Evolutionary conservation across 306 rosid species (phyloP).

Genomic region (Quercus cerris): DNA sequence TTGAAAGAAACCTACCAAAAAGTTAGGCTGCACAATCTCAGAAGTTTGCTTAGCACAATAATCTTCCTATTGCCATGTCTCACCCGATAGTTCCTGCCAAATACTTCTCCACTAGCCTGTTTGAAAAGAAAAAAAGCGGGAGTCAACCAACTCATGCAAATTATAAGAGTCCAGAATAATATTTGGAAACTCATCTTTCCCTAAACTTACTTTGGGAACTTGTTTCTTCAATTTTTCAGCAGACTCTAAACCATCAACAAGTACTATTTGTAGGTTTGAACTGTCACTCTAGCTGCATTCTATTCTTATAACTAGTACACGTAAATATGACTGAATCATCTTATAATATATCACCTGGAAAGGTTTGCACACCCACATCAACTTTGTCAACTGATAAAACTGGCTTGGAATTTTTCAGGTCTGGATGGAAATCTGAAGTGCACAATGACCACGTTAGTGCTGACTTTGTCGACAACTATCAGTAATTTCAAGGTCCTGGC

Average conservation of each 20-base stretch:
- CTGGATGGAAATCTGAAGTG: slow-evolving; percentile 66
- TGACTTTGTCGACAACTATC: slow-evolving; percentile 59
- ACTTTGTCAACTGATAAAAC: slow-evolving; percentile 47
- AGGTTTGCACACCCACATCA: slow-evolving; percentile 76
- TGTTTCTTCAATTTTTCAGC: slow-evolving; percentile 67
- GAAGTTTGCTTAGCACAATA: slow-evolving; percentile 72
- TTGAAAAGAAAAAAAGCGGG: slow-evolving; percentile 5
- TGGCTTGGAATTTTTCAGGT: slow-evolving; percentile 57
- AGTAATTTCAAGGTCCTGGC: slow-evolving; percentile 79
- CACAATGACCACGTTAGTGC: slow-evolving; percentile 54
- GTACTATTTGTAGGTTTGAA: slow-evolving; percentile 68
- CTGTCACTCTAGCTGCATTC: slow-evolving; percentile 49
- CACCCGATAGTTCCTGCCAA: slow-evolving; percentile 94
- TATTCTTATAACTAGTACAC: slow-evolving; percentile 65
- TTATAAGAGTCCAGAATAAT: background rate
- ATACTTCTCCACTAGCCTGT: slow-evolving; percentile 82
- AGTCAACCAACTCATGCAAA: background rate
- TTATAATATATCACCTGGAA: slow-evolving; percentile 25
- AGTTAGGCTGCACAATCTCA: slow-evolving; percentile 79
- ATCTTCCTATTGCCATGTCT: slow-evolving; percentile 93
- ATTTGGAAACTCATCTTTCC: slow-evolving; percentile 23
- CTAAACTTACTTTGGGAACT: slow-evolving; percentile 68
- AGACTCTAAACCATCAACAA: slow-evolving; percentile 56
- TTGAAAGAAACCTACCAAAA: slow-evolving; percentile 61
- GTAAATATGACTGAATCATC: slow-evolving; percentile 46